Evolutionary conservation across 2,329 filamentous ascomycete genomes (phyloP).

Genomic region (Nemania serpens): DNA sequence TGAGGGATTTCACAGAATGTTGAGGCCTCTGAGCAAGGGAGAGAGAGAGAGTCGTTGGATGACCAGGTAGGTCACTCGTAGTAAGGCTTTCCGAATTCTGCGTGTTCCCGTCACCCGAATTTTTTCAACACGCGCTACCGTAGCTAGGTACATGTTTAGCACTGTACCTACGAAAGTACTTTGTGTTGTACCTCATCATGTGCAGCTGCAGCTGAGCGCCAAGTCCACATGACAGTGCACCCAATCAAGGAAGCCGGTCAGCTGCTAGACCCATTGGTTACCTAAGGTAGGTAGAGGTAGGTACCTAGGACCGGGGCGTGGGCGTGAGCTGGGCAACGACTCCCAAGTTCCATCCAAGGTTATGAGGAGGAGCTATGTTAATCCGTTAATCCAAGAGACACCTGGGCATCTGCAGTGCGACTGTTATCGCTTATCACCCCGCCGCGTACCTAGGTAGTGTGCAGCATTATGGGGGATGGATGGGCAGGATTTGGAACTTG

Average conservation of each 20-base stretch:
- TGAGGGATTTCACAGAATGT: conserved; percentile 22
- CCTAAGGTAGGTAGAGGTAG: no score
- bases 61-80: neutral
- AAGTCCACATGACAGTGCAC: neutral
- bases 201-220: conserved; percentile 17
- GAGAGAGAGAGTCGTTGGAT: conserved; percentile 13
- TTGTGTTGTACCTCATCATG: no score
- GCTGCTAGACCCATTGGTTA: conserved; percentile 9
- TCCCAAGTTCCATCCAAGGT: neutral
- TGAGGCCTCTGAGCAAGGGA: conserved; percentile 14
- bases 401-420: neutral
- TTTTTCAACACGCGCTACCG: conserved; percentile 21
- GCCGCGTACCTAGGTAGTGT: no score
- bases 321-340: no score
- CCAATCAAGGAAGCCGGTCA: conserved; percentile 20
- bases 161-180: no score
- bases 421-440: conserved; percentile 15
- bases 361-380: conserved; percentile 9
- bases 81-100: conserved; percentile 24
- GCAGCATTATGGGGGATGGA: no score
- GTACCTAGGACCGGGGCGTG: no score
- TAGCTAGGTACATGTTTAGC: no score
- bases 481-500: neutral
- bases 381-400: conserved; percentile 7
- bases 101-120: conserved; percentile 25